These are phyloP conservation scores for Podila horticola DNA, from an alignment of 192 early-diverging fungal genomes.

Conservation along the genomic window DNA sequence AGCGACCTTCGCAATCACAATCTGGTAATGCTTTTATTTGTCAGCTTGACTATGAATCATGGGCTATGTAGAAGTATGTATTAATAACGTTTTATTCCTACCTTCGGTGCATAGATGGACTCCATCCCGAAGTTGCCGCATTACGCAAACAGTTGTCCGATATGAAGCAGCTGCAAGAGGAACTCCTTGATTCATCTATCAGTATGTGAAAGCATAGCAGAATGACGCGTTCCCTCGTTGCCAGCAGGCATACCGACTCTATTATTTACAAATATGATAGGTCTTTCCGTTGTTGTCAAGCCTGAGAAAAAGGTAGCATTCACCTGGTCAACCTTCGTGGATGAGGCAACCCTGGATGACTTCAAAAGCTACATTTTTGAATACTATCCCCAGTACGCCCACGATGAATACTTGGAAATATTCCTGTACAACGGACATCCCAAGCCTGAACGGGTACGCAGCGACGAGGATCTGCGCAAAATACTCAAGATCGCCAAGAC, in stretches of 20 bases:
- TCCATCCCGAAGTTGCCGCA: neutral
- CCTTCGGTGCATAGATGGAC: neutral
- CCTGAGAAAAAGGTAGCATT: constrained; percentile 17
- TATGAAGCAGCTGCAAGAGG: neutral
- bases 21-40: no score
- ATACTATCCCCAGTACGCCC: constrained; percentile 17
- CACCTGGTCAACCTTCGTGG: neutral
- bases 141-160: constrained; percentile 15
- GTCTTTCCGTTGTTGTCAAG: constrained; percentile 5
- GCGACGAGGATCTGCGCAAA: constrained; percentile 2
- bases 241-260: neutral
- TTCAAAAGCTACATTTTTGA: neutral
- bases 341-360: constrained; percentile 6
- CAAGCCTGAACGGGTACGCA: neutral
- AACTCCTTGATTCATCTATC: neutral
- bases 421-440: constrained; percentile 11
- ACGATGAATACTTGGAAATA: constrained; percentile 16
- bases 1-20: no score
- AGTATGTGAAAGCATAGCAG: constrained; percentile 6
- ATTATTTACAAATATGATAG: neutral
- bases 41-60: no score
- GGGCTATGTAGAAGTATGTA: neutral
- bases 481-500: constrained; percentile 5
- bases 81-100: neutral
- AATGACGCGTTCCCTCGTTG: neutral